phyloP scores from a whole-genome alignment of 345 rosid species.

The Aquilaria yunnanensis region DNA sequence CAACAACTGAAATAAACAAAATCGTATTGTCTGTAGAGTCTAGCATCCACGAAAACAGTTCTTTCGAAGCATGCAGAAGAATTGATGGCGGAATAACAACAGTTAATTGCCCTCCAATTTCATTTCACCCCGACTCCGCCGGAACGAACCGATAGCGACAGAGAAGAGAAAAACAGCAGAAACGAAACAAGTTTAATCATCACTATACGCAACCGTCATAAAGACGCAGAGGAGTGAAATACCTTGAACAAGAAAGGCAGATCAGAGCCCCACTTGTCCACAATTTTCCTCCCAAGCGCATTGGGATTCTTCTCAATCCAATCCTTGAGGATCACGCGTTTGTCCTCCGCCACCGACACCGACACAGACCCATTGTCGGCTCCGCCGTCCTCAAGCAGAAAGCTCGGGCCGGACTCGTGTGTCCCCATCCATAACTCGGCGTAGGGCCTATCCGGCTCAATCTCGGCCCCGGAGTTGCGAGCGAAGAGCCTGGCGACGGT shows the following conservation, averaged over 20 bases:
- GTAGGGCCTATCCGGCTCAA: constrained; percentile 47
- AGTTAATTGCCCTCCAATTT: too few species aligned
- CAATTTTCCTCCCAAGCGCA: constrained; percentile 69
- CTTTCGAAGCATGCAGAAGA: too few species aligned
- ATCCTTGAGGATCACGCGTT: constrained; percentile 41
- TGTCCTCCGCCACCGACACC: constrained; percentile 2
- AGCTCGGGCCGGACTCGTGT: constrained; percentile 84
- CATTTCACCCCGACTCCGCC: too few species aligned
- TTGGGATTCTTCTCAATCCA: constrained; percentile 67
- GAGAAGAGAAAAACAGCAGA: not conserved
- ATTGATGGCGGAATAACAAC: too few species aligned
- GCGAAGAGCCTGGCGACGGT: constrained; percentile 57
- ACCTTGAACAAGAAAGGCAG: constrained; percentile 99
- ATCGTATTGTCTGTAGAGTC: too few species aligned
- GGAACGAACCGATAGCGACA: not conserved
- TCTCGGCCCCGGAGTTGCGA: constrained; percentile 42
- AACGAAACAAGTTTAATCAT: not conserved
- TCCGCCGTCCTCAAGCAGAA: constrained; percentile 28
- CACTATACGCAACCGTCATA: not conserved
- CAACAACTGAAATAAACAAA: too few species aligned
- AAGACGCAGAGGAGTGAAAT: not conserved
- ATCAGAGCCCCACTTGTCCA: constrained; percentile 89
- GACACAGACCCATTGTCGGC: constrained; percentile 26
- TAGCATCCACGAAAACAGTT: too few species aligned
- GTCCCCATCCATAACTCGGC: constrained; percentile 91